Percentiles rank a stretch among this genome's conserved stretches.
These are phyloP conservation scores for Verticillium dahliae DNA, from an alignment of 2,329 filamentous ascomycete species.

Conservation along the genomic window DNA sequence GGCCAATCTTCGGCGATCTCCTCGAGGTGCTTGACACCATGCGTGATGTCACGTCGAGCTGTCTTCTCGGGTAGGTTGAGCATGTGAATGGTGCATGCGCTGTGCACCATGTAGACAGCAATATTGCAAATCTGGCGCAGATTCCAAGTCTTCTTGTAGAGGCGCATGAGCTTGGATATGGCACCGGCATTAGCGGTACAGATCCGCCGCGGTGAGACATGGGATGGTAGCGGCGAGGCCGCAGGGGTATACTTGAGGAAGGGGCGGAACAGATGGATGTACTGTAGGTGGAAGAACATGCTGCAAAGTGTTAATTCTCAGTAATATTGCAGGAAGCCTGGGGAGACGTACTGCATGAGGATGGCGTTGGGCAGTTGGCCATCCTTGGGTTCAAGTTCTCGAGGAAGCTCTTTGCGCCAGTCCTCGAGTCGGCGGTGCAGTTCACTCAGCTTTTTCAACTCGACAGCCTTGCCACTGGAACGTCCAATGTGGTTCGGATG, in stretches of 20 bases:
- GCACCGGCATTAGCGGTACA: constrained; percentile 84
- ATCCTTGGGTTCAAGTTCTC: constrained; percentile 83
- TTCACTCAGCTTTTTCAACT: constrained; percentile 88
- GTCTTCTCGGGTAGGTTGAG: constrained; percentile 91
- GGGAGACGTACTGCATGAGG: constrained; percentile 67
- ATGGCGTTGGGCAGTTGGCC: constrained; percentile 80
- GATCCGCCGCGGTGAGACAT: constrained; percentile 84
- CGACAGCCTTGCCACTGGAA: constrained; percentile 67
- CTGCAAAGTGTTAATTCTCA: constrained; percentile 37
- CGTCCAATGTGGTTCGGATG: constrained; percentile 64
- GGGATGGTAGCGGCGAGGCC: constrained; percentile 74
- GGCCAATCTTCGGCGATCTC: constrained; percentile 96
- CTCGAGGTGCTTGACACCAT: constrained; percentile 85
- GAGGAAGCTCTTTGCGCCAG: constrained; percentile 79
- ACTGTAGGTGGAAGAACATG: constrained; percentile 96
- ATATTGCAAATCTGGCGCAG: constrained; percentile 94
- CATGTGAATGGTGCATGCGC: constrained; percentile 88
- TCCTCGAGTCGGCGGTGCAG: constrained; percentile 83
- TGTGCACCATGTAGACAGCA: constrained; percentile 91
- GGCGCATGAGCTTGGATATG: constrained; percentile 87
- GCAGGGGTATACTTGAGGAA: constrained; percentile 85
- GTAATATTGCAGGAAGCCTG: background rate
- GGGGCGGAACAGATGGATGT: constrained; percentile 91
- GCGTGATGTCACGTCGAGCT: constrained; percentile 80
- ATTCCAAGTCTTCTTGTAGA: constrained; percentile 90